Conservation (phyloP, 345 rosid genomes). For the Populus deltoides region DNA sequence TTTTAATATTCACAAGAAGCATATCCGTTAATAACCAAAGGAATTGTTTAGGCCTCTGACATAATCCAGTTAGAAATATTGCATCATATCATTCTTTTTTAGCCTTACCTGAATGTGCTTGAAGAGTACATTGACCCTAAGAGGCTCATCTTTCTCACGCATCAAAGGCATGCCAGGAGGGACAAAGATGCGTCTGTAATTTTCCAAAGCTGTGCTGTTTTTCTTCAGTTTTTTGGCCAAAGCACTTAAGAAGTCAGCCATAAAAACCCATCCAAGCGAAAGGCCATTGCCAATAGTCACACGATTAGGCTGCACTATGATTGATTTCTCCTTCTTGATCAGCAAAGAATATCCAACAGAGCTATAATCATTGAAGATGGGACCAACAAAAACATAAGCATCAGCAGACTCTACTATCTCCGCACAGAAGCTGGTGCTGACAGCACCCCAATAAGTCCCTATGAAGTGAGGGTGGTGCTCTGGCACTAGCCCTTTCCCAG, state of each 20-base stretch:
- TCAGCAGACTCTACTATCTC: slow-evolving; percentile 80
- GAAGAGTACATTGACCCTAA: slow-evolving; percentile 62
- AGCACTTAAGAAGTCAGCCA: slow-evolving; percentile 61
- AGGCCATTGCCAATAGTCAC: slow-evolving; percentile 70
- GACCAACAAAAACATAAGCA: slow-evolving; percentile 70
- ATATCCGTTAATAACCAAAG: neutral
- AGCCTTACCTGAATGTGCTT: slow-evolving; percentile 68
- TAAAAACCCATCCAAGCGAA: slow-evolving; percentile 72
- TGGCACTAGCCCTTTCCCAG: slow-evolving; percentile 58
- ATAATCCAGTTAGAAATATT: neutral
- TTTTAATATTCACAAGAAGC: neutral
- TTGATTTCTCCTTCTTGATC: slow-evolving; percentile 57
- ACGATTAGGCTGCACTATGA: slow-evolving; percentile 60
- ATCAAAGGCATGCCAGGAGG: slow-evolving; percentile 57
- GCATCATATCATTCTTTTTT: neutral
- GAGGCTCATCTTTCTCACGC: slow-evolving; percentile 50
- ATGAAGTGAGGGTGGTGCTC: slow-evolving; percentile 66
- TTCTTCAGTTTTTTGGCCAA: slow-evolving; percentile 60
- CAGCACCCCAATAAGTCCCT: slow-evolving; percentile 82
- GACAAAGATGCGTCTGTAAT: slow-evolving; percentile 55
- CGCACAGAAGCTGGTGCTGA: slow-evolving; percentile 57
- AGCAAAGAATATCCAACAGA: slow-evolving; percentile 73
- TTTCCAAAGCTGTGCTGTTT: slow-evolving; percentile 60
- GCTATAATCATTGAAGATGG: slow-evolving; percentile 72
- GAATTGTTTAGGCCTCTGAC: neutral